phyloP scores from a whole-genome alignment of 768 basidiomycete genomes.

The Kwoniella pini region DNA sequence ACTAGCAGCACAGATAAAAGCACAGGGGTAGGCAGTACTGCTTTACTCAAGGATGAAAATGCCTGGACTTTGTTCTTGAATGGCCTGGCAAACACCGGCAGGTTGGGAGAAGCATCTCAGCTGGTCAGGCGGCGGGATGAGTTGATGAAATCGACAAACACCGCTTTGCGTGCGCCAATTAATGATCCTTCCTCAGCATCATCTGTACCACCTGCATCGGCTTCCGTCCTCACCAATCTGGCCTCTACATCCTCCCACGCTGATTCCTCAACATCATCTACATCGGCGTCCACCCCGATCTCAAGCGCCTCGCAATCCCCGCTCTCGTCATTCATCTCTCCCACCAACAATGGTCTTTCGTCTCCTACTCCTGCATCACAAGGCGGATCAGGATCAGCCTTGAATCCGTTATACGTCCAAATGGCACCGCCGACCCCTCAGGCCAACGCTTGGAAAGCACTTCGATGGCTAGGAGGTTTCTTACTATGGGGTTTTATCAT shows the following conservation, averaged over 20 bases:
- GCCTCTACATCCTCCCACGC: conserved; percentile 1
- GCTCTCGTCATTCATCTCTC: conserved; percentile 63
- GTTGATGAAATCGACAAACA: conserved; percentile 6
- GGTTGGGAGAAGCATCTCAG: conserved; percentile 60
- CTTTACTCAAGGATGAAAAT: conserved; percentile 28
- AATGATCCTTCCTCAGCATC: not conserved
- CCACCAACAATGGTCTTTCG: conserved; percentile 27
- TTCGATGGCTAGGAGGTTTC: conserved; percentile 36
- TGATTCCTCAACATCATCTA: not conserved
- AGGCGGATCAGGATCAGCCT: conserved; percentile 39
- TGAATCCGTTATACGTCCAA: conserved; percentile 51
- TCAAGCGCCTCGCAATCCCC: conserved; percentile 58
- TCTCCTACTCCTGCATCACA: conserved; percentile 61
- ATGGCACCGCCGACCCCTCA: conserved; percentile 42
- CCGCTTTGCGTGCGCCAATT: not conserved
- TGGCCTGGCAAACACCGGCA: conserved; percentile 28
- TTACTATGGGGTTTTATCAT: conserved; percentile 56
- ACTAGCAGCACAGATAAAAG: not conserved
- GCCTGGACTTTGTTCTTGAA: conserved; percentile 31
- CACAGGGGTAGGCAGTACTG: conserved; percentile 13
- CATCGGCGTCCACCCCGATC: not conserved
- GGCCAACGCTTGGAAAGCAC: conserved; percentile 35
- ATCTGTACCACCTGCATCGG: not conserved
- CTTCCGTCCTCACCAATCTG: not conserved
- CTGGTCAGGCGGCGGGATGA: conserved; percentile 66